Evolutionary conservation across 2,329 filamentous ascomycete species (phyloP), one percentile per base, ranked within the genome.

Genomic region (Ceratocystis eucalypticola): DNA sequence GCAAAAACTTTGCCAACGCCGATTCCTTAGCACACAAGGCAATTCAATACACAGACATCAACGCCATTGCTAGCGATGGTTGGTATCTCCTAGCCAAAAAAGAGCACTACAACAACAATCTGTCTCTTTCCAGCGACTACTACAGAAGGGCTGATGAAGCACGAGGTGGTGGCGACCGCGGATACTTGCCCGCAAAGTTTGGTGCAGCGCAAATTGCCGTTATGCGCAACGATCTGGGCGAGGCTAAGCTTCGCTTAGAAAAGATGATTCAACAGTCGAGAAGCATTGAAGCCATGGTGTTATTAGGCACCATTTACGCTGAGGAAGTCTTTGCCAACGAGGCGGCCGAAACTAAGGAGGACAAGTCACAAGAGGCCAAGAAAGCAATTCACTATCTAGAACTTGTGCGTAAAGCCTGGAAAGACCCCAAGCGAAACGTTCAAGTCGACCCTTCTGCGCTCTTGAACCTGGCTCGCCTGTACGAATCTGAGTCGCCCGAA

Each of bases 11-110:
- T 75, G 77, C 84, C 28, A 91, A 91, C 68, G 91, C 94, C 8
- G 91, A 97, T 70, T 86, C 86, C 22, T 81, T 99, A 20, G 90
- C 93, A 6, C 88, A 92, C 74, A 94, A 94, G 74, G 92, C 94
- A 5, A 96, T 99, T 69, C 91, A 96, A 72, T 88, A 90, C 72
- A 97, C 94, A 1, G 94, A 99, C 73, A 90, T 97, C 71, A 96
- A 96, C 74, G 90, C 92, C 2, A 91, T 97, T 74, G 93, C 93
- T 28, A 96, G 93, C 76, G 95, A 99, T 74, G 95, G 94, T 45
- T 97, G 93, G 92, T 99, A 96, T 76, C 78, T 97, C 7, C 83
- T 97, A 50, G 94, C 91, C 33, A 83, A 92, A 68, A 96, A 96
- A 74, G 90, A 93, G 69, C 94, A 99, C 73, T 90, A 91, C 70